Conservation (phyloP, 1,284 basidiomycete species). For the Leccinum huronense region DNA sequence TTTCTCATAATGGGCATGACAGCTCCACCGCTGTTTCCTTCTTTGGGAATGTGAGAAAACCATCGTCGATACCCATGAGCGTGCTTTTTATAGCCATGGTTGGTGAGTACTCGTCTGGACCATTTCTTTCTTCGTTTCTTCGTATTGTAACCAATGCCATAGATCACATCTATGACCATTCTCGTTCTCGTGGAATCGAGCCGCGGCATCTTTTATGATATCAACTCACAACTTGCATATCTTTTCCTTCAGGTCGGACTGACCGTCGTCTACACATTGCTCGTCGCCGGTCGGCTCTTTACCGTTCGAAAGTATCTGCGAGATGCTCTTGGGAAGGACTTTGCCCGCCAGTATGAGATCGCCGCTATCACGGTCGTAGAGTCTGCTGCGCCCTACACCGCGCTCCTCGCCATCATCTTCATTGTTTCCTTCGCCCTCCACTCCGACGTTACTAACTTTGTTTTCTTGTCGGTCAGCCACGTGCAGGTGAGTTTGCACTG, state of each 20-base stretch:
- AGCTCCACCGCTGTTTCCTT: constrained; percentile 33
- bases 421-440: constrained; percentile 26
- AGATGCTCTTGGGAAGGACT: constrained; percentile 20
- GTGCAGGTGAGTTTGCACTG: constrained; percentile 23
- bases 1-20: constrained; percentile 2
- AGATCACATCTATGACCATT: constrained; percentile 24
- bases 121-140: not conserved
- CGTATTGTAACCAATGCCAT: not conserved
- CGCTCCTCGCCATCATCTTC: constrained; percentile 20
- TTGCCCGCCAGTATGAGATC: constrained; percentile 23
- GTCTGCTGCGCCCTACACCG: constrained; percentile 24
- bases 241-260: constrained; percentile 31
- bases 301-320: constrained; percentile 19
- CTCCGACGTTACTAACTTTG: constrained; percentile 25
- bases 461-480: constrained; percentile 24
- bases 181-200: constrained; percentile 27
- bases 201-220: constrained; percentile 27
- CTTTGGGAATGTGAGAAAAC: constrained; percentile 26
- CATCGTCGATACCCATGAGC: constrained; percentile 28
- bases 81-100: constrained; percentile 26
- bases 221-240: constrained; percentile 29
- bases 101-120: constrained; percentile 17
- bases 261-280: constrained; percentile 33
- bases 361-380: constrained; percentile 30
- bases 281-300: constrained; percentile 30